A percentile compares a stretch with the other conserved stretches of the same genome.
Conservation (phyloP, 441 rosid genomes). For the Pelargonium fulgidum region DNA sequence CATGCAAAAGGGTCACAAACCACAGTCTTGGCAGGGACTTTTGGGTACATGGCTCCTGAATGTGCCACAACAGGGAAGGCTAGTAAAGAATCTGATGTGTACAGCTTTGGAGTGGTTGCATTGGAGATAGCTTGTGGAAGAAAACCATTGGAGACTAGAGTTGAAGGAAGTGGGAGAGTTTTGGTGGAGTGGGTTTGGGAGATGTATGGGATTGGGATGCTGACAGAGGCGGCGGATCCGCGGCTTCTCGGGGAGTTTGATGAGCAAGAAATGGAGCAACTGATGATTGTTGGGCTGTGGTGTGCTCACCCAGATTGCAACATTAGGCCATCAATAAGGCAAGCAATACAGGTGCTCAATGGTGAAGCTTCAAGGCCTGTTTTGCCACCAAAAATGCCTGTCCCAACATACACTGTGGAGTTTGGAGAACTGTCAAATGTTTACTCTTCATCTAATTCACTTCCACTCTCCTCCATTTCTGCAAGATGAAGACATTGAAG, state of each 20-base stretch:
- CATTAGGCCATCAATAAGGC: constrained; percentile 21
- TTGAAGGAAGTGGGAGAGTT: no score
- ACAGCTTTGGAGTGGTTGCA: background rate
- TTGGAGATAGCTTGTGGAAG: no score
- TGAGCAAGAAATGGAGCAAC: constrained; percentile 20
- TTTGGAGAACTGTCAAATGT: no score
- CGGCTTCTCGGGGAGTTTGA: constrained; percentile 9
- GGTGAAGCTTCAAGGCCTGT: constrained; percentile 14
- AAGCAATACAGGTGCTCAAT: constrained; percentile 26
- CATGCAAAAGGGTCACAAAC: background rate
- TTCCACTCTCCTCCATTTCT: no score
- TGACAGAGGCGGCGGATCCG: no score
- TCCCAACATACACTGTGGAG: no score
- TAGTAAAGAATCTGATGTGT: background rate
- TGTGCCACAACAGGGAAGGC: background rate
- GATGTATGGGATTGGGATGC: no score
- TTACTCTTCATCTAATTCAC: no score
- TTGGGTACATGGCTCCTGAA: background rate
- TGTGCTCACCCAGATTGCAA: constrained; percentile 22
- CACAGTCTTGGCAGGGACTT: background rate
- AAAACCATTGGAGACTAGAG: no score
- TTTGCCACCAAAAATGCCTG: no score
- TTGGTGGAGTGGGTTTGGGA: no score
- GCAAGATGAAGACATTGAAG: no score
- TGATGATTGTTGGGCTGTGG: constrained; percentile 21